Evolutionary conservation across 2,329 filamentous ascomycete genomes (phyloP).

Genomic region (Fusarium guadeloupense): DNA sequence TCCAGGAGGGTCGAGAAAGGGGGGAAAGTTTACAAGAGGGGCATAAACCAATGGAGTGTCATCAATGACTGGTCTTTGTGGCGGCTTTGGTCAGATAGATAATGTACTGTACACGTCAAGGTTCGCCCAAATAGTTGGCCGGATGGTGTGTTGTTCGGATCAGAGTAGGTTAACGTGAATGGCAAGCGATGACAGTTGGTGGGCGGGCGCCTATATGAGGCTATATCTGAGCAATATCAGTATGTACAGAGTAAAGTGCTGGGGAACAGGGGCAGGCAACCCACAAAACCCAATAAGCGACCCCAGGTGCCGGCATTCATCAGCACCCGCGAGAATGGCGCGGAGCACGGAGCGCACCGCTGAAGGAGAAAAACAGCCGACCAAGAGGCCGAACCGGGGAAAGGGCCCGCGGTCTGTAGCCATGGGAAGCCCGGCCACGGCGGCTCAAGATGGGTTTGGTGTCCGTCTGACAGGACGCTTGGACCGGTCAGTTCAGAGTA

Average conservation of each 20-base stretch:
- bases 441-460: slow-evolving; percentile 28
- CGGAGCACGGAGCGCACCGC: slow-evolving; percentile 26
- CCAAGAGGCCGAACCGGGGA: slow-evolving; percentile 42
- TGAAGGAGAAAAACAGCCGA: slow-evolving; percentile 39
- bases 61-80: slow-evolving; percentile 1
- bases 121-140: neutral
- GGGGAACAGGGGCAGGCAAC: slow-evolving; percentile 15
- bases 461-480: slow-evolving; percentile 43
- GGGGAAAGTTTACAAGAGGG: neutral
- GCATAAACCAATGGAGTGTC: neutral
- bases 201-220: slow-evolving; percentile 5
- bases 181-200: neutral
- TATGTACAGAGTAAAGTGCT: neutral
- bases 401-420: slow-evolving; percentile 24
- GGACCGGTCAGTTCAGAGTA: slow-evolving; percentile 30
- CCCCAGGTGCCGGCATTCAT: neutral
- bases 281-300: slow-evolving; percentile 6
- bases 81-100: neutral
- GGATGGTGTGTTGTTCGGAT: neutral
- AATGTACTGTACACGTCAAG: neutral
- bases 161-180: neutral
- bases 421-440: slow-evolving; percentile 31
- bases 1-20: neutral
- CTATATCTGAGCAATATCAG: slow-evolving; percentile 17
- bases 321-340: slow-evolving; percentile 28